Conservation (phyloP, 345 rosid genomes). For the Aquilaria sinensis region DNA sequence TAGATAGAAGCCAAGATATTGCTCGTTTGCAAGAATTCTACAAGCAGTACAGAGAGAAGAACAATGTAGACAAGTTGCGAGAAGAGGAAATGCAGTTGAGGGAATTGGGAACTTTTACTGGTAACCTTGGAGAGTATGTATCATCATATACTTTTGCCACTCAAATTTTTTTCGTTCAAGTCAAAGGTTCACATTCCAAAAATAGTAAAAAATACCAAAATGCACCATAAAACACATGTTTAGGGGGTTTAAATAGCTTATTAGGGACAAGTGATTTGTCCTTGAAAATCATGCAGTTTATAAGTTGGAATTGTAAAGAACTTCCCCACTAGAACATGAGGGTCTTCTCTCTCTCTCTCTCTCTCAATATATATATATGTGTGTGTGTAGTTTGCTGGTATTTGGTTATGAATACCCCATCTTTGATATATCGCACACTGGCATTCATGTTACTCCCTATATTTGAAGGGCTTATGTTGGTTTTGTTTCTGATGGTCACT, state of each 20-base stretch:
- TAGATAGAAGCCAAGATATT: constrained; percentile 90
- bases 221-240: too few species aligned
- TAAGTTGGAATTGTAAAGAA: too few species aligned
- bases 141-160: not conserved
- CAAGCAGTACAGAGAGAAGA: constrained; percentile 68
- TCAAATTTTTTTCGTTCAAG: not conserved
- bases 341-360: too few species aligned
- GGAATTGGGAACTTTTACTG: constrained; percentile 64
- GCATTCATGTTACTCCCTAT: not conserved
- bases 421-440: not conserved
- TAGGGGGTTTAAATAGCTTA: too few species aligned
- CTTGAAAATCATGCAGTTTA: too few species aligned
- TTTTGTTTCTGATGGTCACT: constrained; percentile 1
- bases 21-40: constrained; percentile 80
- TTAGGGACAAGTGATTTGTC: too few species aligned
- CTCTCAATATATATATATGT: too few species aligned
- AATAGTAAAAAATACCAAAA: too few species aligned
- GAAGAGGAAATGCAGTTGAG: constrained; percentile 81
- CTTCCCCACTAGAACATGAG: too few species aligned
- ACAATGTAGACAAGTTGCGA: constrained; percentile 64
- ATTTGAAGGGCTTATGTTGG: too few species aligned
- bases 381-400: not conserved
- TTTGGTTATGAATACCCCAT: not conserved
- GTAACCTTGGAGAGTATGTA: constrained; percentile 78
- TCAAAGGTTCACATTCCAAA: too few species aligned